Conservation (phyloP, 140 eudicot species). For the Artemisia princeps region DNA sequence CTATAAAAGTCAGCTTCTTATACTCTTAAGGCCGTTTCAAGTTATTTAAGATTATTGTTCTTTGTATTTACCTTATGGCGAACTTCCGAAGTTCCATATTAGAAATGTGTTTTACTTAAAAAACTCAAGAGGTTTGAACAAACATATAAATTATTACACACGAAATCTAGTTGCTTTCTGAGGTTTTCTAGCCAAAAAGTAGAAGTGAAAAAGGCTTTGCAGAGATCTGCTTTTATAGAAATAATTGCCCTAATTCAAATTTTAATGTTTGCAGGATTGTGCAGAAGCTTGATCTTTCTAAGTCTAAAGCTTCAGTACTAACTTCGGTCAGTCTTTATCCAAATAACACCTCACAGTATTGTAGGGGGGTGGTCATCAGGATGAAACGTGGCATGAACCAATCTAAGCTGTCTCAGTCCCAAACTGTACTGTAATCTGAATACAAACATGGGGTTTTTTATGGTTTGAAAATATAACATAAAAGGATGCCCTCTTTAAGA, state of each 20-base stretch:
- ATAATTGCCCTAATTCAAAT: background rate
- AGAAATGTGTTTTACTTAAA: background rate
- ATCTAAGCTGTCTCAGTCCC: too few relatives aligned
- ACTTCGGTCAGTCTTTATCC: constrained; percentile 59
- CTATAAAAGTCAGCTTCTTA: constrained; percentile 10
- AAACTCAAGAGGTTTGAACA: too few relatives aligned
- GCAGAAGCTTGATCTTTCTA: constrained; percentile 87
- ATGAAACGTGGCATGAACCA: too few relatives aligned
- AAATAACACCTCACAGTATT: background rate
- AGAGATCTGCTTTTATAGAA: too few relatives aligned
- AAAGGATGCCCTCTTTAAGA: too few relatives aligned
- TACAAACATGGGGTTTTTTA: too few relatives aligned
- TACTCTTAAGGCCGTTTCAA: background rate
- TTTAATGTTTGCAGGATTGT: constrained; percentile 52
- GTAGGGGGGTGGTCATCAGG: too few relatives aligned
- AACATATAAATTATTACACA: too few relatives aligned
- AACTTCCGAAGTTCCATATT: constrained; percentile 9
- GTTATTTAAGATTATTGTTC: background rate
- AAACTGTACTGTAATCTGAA: too few relatives aligned
- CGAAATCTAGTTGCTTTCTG: background rate
- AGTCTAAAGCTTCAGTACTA: constrained; percentile 94
- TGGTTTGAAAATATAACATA: too few relatives aligned
- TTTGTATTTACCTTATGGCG: background rate
- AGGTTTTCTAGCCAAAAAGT: too few relatives aligned
- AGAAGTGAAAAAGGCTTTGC: too few relatives aligned